Evolutionary conservation across 2,329 filamentous ascomycete species (phyloP).

Genomic region (Neonectria ditissima): DNA sequence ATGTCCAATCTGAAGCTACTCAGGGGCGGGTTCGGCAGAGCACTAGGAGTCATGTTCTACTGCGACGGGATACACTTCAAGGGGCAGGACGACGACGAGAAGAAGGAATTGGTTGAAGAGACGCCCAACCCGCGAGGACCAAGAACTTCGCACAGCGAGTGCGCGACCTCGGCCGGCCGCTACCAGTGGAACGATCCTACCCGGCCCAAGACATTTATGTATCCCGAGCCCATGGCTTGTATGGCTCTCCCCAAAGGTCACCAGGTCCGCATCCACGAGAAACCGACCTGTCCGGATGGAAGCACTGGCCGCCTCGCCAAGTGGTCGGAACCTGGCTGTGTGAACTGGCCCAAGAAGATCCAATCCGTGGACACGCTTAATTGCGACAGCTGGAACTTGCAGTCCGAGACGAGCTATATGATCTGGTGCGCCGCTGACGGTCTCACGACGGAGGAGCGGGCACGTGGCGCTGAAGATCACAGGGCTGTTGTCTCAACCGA

Average conservation of each 20-base stretch:
- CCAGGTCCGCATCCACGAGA: slow-evolving; percentile 6
- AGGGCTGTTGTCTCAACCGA: background rate
- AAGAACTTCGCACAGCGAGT: slow-evolving; percentile 15
- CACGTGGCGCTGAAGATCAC: background rate
- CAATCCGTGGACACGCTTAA: slow-evolving; percentile 7
- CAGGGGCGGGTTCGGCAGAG: background rate
- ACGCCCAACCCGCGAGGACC: background rate
- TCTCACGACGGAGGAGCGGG: background rate
- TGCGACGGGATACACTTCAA: background rate
- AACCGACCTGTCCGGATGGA: slow-evolving; percentile 1
- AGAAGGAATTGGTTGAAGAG: background rate
- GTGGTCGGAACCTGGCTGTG: background rate
- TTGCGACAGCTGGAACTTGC: slow-evolving; percentile 8
- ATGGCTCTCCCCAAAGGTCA: slow-evolving; percentile 3
- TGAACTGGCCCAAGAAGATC: slow-evolving; percentile 11
- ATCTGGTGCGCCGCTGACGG: slow-evolving; percentile 12
- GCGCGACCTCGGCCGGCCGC: background rate
- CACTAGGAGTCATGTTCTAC: slow-evolving; percentile 11
- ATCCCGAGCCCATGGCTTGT: slow-evolving; percentile 7
- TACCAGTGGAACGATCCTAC: slow-evolving; percentile 11
- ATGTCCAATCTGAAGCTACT: background rate
- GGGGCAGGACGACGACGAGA: background rate
- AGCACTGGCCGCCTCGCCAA: background rate
- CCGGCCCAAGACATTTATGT: slow-evolving; percentile 14
- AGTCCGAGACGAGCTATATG: slow-evolving; percentile 10